phyloP scores from a whole-genome alignment of 192 early-diverging fungal genomes.

The Piromyces sp. region DNA sequence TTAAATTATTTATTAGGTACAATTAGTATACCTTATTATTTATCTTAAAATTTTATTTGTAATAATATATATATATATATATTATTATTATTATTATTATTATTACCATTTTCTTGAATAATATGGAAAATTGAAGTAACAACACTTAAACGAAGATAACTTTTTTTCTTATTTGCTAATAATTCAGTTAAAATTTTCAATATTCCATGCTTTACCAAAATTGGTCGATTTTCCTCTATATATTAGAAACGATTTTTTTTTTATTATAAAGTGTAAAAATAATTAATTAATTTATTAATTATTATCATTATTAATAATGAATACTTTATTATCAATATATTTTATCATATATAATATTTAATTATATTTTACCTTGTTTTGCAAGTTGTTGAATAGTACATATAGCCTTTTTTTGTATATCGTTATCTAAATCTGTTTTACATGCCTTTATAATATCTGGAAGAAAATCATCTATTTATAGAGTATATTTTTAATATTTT shows the following conservation, averaged over 20 bases:
- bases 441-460: slow-evolving; percentile 34
- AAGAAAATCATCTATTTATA: slow-evolving; percentile 24
- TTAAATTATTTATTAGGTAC: not conserved
- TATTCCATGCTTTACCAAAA: slow-evolving; percentile 36
- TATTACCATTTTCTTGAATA: slow-evolving; percentile 34
- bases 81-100: no score
- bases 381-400: slow-evolving; percentile 49
- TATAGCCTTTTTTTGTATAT: slow-evolving; percentile 32
- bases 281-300: no score
- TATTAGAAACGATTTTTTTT: no score
- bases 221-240: slow-evolving; percentile 39
- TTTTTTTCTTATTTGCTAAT: slow-evolving; percentile 23
- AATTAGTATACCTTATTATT: not conserved
- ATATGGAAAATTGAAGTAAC: slow-evolving; percentile 53
- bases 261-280: no score
- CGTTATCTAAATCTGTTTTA: slow-evolving; percentile 19
- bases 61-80: no score
- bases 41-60: not conserved
- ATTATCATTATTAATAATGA: not conserved
- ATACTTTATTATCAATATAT: not conserved
- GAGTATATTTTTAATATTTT: no score
- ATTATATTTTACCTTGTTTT: slow-evolving; percentile 24
- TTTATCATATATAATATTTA: not conserved
- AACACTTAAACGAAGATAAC: slow-evolving; percentile 37
- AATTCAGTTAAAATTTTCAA: slow-evolving; percentile 35